Percentiles rank a stretch among this genome's conserved stretches.
phyloP scores from a whole-genome alignment of 2,329 filamentous ascomycete species.

The Penicillium sclerotigenum region DNA sequence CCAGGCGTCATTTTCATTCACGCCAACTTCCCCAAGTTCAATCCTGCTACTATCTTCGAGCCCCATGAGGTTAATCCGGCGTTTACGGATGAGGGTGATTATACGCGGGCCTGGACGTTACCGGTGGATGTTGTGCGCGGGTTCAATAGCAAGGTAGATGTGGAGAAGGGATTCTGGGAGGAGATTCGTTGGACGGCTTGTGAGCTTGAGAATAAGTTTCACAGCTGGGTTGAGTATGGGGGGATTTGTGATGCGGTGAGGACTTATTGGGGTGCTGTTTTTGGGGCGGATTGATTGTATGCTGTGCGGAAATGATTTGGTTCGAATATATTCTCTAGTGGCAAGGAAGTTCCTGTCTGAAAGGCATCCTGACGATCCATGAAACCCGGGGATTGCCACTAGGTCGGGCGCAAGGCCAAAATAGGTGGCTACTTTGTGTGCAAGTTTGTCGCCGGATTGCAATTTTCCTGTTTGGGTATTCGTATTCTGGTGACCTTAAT shows the following conservation, averaged over 20 bases:
- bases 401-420: no score
- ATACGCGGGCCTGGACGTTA: conserved; percentile 34
- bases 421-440: no score
- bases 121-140: conserved; percentile 28
- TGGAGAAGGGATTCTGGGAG: conserved; percentile 39
- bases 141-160: conserved; percentile 30
- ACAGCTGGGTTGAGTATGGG: conserved; percentile 29
- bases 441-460: no score
- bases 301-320: no score
- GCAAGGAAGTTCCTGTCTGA: no score
- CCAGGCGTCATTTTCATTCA: conserved; percentile 42
- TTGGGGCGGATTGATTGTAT: conserved; percentile 4
- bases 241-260: conserved; percentile 35
- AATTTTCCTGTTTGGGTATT: no score
- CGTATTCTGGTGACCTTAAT: no score
- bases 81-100: conserved; percentile 30
- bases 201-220: conserved; percentile 34
- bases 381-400: no score
- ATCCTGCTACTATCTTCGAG: conserved; percentile 37
- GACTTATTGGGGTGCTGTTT: conserved; percentile 35
- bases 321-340: no score
- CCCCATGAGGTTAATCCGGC: conserved; percentile 27
- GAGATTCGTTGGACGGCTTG: conserved; percentile 41
- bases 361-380: no score
- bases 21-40: conserved; percentile 42